phyloP scores from a whole-genome alignment of 768 basidiomycete genomes.

The Saitozyma sp. region DNA sequence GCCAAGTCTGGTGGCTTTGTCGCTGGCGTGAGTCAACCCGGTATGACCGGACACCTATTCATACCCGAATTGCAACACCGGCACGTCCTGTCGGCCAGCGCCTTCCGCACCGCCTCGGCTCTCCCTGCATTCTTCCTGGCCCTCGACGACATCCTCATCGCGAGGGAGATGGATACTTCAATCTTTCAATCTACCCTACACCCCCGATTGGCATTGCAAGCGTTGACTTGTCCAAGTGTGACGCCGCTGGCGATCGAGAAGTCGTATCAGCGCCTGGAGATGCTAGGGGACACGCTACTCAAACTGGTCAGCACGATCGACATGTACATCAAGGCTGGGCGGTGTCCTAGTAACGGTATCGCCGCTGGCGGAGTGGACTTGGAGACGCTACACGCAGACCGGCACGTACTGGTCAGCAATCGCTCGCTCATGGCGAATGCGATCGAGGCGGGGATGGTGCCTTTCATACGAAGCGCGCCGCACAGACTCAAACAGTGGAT shows the following conservation, averaged over 20 bases:
- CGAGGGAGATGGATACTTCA: constrained; percentile 14
- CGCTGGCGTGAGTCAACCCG: constrained; percentile 2
- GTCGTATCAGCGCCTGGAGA: constrained; percentile 37
- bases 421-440: constrained; percentile 16
- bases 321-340: constrained; percentile 6
- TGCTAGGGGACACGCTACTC: constrained; percentile 40
- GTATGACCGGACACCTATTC: constrained; percentile 1
- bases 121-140: constrained; percentile 25
- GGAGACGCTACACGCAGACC: constrained; percentile 1
- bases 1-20: constrained; percentile 21
- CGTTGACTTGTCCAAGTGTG: constrained; percentile 19
- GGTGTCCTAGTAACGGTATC: too few species aligned
- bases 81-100: constrained; percentile 27
- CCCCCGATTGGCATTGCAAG: constrained; percentile 11
- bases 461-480: constrained; percentile 18
- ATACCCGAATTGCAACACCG: constrained; percentile 24
- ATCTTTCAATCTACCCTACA: constrained; percentile 12
- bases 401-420: constrained; percentile 29
- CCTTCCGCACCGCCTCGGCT: constrained; percentile 24
- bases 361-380: too few species aligned
- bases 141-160: constrained; percentile 26
- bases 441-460: constrained; percentile 14
- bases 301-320: constrained; percentile 27
- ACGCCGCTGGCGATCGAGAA: constrained; percentile 1
- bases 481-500: constrained; percentile 21